Evolutionary conservation across 176 grass and related monocot species (phyloP).

Genomic region (Triticum dicoccoides): DNA sequence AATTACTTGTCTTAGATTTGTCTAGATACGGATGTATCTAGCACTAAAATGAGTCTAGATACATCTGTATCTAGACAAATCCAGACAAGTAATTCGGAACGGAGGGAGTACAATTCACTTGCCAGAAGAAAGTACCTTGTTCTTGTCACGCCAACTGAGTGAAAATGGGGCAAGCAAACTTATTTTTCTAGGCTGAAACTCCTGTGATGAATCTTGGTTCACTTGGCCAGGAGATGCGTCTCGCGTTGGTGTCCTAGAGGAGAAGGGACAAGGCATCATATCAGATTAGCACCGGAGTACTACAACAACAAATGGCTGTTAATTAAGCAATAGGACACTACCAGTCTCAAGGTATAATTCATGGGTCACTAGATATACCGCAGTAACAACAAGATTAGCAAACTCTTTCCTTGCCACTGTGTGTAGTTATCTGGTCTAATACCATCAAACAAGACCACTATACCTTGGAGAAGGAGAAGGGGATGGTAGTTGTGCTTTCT

Average conservation of each 20-base stretch:
- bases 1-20: too few relatives aligned
- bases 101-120: neutral
- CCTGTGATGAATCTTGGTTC: conserved; percentile 78
- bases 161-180: conserved; percentile 89
- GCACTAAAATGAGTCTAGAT: too few relatives aligned
- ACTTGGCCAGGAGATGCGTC: conserved; percentile 46
- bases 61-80: too few relatives aligned
- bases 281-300: conserved; percentile 7
- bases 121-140: conserved; percentile 62
- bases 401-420: neutral
- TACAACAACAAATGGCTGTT: neutral
- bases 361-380: neutral
- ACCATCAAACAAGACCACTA: conserved; percentile 35
- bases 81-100: too few relatives aligned
- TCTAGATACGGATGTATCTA: too few relatives aligned
- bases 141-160: conserved; percentile 83
- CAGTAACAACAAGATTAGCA: conserved; percentile 22
- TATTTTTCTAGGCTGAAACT: conserved; percentile 91
- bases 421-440: conserved; percentile 2
- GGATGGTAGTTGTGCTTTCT: conserved; percentile 76
- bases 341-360: conserved; percentile 1
- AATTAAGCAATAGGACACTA: neutral
- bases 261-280: neutral
- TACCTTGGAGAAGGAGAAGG: conserved; percentile 82
- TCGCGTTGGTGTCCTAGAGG: conserved; percentile 57